A percentile compares a stretch with the other conserved stretches of the same genome.
Conservation (phyloP, 495 filamentous ascomycete species). For the Staphylotrichum longicolle region DNA sequence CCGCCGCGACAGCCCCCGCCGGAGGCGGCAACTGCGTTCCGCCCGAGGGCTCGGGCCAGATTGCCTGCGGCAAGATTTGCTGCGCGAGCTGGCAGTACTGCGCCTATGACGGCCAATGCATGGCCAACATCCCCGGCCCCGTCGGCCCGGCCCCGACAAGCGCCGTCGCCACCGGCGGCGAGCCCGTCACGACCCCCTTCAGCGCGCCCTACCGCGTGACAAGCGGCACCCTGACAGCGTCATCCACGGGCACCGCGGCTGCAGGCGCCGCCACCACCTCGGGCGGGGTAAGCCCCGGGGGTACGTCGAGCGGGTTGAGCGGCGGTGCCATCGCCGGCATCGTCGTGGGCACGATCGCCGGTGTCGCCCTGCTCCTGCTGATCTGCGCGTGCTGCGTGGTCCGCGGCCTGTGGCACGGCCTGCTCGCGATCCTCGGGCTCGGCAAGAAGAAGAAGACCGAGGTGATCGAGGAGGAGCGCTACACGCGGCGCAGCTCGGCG, state of each 20-base stretch:
- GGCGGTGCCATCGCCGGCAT: conserved; percentile 92
- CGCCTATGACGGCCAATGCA: conserved; percentile 48
- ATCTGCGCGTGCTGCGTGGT: conserved; percentile 74
- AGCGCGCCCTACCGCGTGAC: conserved; percentile 69
- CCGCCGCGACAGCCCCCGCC: conserved; percentile 40
- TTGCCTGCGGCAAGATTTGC: conserved; percentile 69
- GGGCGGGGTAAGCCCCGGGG: conserved; percentile 30
- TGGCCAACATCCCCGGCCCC: conserved; percentile 19
- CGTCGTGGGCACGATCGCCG: conserved; percentile 81
- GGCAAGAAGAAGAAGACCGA: conserved; percentile 52
- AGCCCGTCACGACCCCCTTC: conserved; percentile 46
- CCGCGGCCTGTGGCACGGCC: conserved; percentile 59
- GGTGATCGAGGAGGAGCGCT: conserved; percentile 66
- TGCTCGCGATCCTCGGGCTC: conserved; percentile 66
- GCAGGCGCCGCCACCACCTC: conserved; percentile 42
- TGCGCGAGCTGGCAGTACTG: conserved; percentile 74
- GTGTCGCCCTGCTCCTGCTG: conserved; percentile 66
- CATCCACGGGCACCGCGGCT: conserved; percentile 30
- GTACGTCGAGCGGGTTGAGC: conserved; percentile 55
- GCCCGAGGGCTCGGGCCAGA: conserved; percentile 53
- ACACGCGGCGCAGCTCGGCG: conserved; percentile 52
- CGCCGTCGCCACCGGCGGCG: conserved; percentile 34
- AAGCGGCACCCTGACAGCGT: conserved; percentile 49
- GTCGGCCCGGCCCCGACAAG: conserved; percentile 37
- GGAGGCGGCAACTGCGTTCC: conserved; percentile 55